Base-by-base conservation (phyloP, 2,329 filamentous ascomycete species). In the Tolypocladium album region DNA sequence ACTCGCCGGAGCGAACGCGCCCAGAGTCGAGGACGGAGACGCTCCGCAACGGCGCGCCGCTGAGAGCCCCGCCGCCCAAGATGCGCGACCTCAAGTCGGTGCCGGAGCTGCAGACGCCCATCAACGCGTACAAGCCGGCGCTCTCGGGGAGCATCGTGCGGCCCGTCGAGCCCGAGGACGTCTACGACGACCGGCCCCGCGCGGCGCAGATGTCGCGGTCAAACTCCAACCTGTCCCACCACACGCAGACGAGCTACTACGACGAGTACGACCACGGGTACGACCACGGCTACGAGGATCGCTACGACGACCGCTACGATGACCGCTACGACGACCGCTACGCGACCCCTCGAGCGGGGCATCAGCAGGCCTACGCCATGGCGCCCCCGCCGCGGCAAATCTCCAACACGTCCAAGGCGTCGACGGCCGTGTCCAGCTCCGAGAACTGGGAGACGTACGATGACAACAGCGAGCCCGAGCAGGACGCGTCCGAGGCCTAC, bases 401-500 rank as follows among this genome's bases (percentile, higher is more conserved):
- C 20, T 76, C 74, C 4, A 67, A 64, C 57, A 87, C 88, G 1
- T 92, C 89, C 47, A 84, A 53, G 17, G 20, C 87, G 0, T 92
- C 90, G n/a, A 90, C 88, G 1, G 81, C 81, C 27, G 81, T 89
- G 34, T 91, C 89, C 6, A 90, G 90, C 1, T 96, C 90, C 4
- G 93, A 97, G 75, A 97, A 97, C 72, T 97, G 93, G 93, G 93
- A 97, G 74, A 96, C 92, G 12, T 97, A 94, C 68, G 92, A 94
- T 67, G 90, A 96, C 71, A 85, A 82, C 65, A 91, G 88, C 62
- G 88, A 91, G 68, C 84, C 87, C 0, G 89, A 91, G 67, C 80
- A 82, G 31, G 92, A 96, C 70, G 83, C 83, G 0, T 87, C 86
- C 4, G 90, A 94, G 62, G 81, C 85, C 12, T 95, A 96, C 73